phyloP scores from a whole-genome alignment of 768 basidiomycete species.

The Daedaleopsis sinensis region DNA sequence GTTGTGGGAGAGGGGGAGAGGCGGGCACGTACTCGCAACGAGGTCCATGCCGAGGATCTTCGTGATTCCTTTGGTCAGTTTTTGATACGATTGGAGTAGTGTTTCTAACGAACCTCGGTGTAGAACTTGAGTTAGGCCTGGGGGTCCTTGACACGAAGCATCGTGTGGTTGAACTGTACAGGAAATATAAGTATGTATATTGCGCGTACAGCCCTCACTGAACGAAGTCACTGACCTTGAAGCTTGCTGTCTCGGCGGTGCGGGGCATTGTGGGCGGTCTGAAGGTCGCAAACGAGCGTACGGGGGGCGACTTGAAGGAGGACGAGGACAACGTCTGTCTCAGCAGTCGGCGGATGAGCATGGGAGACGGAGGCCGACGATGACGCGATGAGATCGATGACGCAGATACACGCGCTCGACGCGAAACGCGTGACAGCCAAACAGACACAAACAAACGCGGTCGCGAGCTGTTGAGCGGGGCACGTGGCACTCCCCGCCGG shows the following conservation, averaged over 20 bases:
- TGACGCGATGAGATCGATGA: conserved; percentile 5
- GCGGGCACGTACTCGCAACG: conserved; percentile 26
- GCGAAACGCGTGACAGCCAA: conserved; percentile 23
- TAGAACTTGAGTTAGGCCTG: conserved; percentile 83
- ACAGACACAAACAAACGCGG: conserved; percentile 21
- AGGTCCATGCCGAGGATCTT: conserved; percentile 37
- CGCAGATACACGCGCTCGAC: conserved; percentile 5
- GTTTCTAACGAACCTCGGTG: conserved; percentile 51
- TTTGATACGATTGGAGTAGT: not conserved
- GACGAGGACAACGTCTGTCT: no score
- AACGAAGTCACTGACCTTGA: conserved; percentile 45
- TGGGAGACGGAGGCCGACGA: not conserved
- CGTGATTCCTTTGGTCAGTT: not conserved
- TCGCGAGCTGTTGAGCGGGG: conserved; percentile 18
- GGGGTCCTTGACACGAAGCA: conserved; percentile 89
- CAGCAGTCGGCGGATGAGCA: no score
- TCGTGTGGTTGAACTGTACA: conserved; percentile 79
- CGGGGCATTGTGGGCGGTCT: conserved; percentile 52
- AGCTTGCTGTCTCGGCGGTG: conserved; percentile 64
- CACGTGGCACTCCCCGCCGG: conserved; percentile 12
- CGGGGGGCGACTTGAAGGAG: not conserved
- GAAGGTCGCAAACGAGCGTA: conserved; percentile 7
- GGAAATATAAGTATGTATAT: not conserved
- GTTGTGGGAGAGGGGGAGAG: not conserved
- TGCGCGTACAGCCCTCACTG: not conserved